Base-by-base conservation (phyloP, 805 yeast species). In the Danielozyma ontarioensis region DNA sequence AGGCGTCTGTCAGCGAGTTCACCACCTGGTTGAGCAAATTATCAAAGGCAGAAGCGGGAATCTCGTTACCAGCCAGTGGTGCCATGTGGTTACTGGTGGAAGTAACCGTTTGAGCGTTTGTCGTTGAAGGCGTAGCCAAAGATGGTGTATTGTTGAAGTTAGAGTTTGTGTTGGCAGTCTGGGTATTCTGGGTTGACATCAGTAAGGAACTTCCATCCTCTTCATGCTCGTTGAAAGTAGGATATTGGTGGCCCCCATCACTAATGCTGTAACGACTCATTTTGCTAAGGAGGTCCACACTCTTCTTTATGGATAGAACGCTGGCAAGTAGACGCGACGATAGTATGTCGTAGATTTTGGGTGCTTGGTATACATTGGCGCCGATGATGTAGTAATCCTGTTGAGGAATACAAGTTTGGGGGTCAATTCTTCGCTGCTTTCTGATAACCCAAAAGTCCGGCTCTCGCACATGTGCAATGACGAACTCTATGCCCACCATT, bases 391-490 rank as follows among this genome's bases (percentile, higher is more conserved):
- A 90, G 59, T 84, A 90, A 43, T 87, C 94, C 18, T 85, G 78
- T 8, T 85, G 48, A 0, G 80, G 68, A 16, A 67, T 58, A 2
- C 72, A 72, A 22, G 69, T 73, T 10, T 64, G 64, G 5, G 79
- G 75, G 23, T 71, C 61, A 4, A 69, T 41, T 19, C 97, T 63
- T 29, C 76, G 62, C 53, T 90, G 97, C 51, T 89, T 88, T 36
- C 94, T 70, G 7, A 90, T 76, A 17, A 90, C 71, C 97, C 97
- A 93, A 45, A 87, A 76, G 48, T 87, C 96, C 0, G 97, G 97
- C 45, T 89, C 97, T 26, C 87, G 65, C 2, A 80, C 77, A 40
- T 74, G 66, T 0, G 79, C 79, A 5, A 93, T 70, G 2, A 85
- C 77, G 48, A 85, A 93, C 58, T 93, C 98, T 1, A 80, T 57